Conservation (phyloP, 179 eudicot species). For the Patellifolia procumbens region DNA sequence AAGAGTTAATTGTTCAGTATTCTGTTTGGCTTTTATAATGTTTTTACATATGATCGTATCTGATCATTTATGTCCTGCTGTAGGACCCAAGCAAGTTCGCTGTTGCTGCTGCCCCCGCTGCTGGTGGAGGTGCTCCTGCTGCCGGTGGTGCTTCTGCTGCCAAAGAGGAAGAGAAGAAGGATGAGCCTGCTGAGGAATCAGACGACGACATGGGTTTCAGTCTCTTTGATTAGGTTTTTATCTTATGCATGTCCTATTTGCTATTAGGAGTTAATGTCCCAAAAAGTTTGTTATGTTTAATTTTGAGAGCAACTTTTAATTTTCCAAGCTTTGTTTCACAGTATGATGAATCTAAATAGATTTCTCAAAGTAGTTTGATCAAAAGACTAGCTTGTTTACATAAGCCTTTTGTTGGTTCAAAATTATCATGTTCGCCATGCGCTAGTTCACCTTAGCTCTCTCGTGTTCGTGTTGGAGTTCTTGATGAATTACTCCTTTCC, state of each 20-base stretch:
- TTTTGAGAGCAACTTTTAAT: background rate
- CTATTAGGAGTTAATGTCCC: conserved; percentile 7
- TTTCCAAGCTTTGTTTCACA: background rate
- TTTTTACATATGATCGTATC: background rate
- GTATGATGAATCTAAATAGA: background rate
- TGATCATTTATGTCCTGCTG: background rate
- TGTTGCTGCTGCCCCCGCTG: conserved; percentile 43
- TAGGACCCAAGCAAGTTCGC: conserved; percentile 62
- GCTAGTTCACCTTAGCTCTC: background rate
- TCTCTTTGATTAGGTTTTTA: conserved; percentile 43
- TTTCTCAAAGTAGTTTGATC: background rate
- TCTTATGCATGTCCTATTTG: background rate
- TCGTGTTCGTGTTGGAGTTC: background rate
- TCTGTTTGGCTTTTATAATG: background rate
- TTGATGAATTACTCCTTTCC: background rate
- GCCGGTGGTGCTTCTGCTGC: conserved; percentile 24
- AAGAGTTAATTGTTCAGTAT: no score
- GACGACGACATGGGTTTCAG: conserved; percentile 38
- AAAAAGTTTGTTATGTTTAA: background rate
- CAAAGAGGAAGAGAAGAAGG: conserved; percentile 36
- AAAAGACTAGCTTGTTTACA: background rate
- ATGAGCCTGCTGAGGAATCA: conserved; percentile 37
- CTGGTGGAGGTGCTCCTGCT: conserved; percentile 25
- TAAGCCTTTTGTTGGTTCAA: background rate
- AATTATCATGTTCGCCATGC: background rate